Evolutionary conservation across 306 rosid genomes (phyloP).

Genomic region (Dalbergia oliveri): DNA sequence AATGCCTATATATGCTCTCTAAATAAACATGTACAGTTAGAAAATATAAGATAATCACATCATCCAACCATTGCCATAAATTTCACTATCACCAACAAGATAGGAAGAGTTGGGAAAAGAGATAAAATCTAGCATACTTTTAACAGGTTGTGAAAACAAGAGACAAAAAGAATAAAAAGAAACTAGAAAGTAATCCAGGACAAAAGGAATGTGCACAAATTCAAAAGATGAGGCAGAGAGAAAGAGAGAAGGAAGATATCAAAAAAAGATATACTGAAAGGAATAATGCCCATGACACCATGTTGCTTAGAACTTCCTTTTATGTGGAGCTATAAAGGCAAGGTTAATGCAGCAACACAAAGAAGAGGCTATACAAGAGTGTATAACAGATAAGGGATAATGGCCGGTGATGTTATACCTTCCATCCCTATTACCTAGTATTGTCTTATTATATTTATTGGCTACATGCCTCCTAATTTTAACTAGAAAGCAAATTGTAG

Average conservation of each 20-base stretch:
- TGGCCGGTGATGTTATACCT: background rate
- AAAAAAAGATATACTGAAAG: background rate
- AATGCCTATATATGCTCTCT: background rate
- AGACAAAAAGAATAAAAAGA: slow-evolving; percentile 4
- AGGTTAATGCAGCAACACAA: slow-evolving; percentile 23
- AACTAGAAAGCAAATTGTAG: slow-evolving; percentile 1
- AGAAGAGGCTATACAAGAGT: background rate
- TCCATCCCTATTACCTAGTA: background rate
- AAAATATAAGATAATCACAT: slow-evolving; percentile 12
- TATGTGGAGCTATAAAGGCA: slow-evolving; percentile 7
- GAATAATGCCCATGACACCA: slow-evolving; percentile 10
- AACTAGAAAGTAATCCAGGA: slow-evolving; percentile 27
- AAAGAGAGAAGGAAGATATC: background rate
- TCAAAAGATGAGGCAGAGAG: slow-evolving; percentile 24
- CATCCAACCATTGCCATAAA: slow-evolving; percentile 27
- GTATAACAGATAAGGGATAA: slow-evolving; percentile 20
- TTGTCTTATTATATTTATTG: slow-evolving; percentile 24
- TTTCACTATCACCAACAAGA: slow-evolving; percentile 18
- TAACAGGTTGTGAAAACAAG: background rate
- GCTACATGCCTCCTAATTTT: background rate
- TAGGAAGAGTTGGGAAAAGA: background rate
- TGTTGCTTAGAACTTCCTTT: background rate
- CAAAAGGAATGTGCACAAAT: slow-evolving; percentile 16
- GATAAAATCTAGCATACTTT: background rate
- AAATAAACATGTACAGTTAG: background rate